Evolutionary conservation across 176 grass and related monocot genomes (phyloP), one percentile per base, ranked within the genome.

Genomic region (Canna indica): DNA sequence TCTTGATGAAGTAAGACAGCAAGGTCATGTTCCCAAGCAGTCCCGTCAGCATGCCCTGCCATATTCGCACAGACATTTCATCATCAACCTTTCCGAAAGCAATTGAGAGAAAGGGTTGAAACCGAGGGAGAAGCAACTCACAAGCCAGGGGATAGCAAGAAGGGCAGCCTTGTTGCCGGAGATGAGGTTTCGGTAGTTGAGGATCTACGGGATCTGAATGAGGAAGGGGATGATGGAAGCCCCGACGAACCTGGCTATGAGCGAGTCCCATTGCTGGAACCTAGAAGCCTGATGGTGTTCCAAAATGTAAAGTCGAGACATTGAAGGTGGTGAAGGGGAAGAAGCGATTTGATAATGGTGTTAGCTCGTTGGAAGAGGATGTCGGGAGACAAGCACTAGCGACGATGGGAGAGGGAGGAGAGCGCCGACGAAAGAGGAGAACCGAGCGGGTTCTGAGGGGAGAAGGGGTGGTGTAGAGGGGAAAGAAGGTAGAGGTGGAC

Each of bases 181-280:
- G 71, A 93, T 59, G 72, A 97, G 94, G 75, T 97, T 97, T 35
- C 84, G 84, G 13, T 87, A 76, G 81, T 97, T 97, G 77, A 97
- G 94, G 68, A 97, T 97, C 82, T 97, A 89, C 27, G 94, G 94
- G 4, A 97, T 77, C 84, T 97, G 94, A 31, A 97, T 90, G 53
- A 97, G 94, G 80, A 97, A 97, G 25, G 94, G 94, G 13, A 85
- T 20, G 78, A 92, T 97, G 74, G 94, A 90, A 27, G 69, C 75
- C 34, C 77, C 94, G 13, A 86, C 86, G 72, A 93, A 78, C 80
- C 79, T 93, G 48, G 79, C 89, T 24, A 89, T 92, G 59, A 85
- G 29, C 71, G 86, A 83, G 69, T 92, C 89, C 94, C 94, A 97
- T 79, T 85, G 81, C 78, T 73, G 82, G 52, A 80, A 87, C 80